A percentile compares a stretch with the other conserved stretches of the same genome.
Conservation (phyloP, 1,284 basidiomycete genomes). For the Cutaneotrichosporon sp. region DNA sequence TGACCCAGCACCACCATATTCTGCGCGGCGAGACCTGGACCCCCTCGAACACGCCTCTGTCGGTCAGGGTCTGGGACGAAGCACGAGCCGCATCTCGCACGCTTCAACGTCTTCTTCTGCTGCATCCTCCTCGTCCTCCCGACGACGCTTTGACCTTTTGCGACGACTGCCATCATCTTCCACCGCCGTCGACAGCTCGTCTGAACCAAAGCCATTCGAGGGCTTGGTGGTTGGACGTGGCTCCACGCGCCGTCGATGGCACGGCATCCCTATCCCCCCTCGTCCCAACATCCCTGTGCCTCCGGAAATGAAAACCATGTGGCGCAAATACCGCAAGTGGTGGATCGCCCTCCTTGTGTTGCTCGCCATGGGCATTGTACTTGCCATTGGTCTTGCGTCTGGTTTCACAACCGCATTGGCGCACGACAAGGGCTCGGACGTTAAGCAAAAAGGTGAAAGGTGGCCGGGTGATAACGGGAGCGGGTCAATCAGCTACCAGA, state of each 20-base stretch:
- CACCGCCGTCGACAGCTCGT: not conserved
- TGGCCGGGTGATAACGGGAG: not conserved
- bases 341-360: slow-evolving; percentile 20
- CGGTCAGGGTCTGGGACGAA: not conserved
- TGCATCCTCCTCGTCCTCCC: not conserved
- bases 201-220: slow-evolving; percentile 29
- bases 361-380: slow-evolving; percentile 27
- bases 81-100: not conserved
- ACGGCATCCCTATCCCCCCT: slow-evolving; percentile 2
- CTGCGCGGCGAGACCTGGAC: not conserved
- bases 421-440: not conserved
- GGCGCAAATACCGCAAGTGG: slow-evolving; percentile 33
- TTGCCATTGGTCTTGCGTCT: slow-evolving; percentile 33
- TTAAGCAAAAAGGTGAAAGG: not conserved
- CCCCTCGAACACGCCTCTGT: slow-evolving; percentile 1
- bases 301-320: slow-evolving; percentile 17
- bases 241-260: slow-evolving; percentile 2
- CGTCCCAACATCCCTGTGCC: slow-evolving; percentile 2
- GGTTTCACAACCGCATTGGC: slow-evolving; percentile 21
- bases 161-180: not conserved
- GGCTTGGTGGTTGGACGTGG: not conserved
- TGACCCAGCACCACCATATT: slow-evolving; percentile 40
- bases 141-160: not conserved
- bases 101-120: slow-evolving; percentile 6
- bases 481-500: not conserved